Conservation (phyloP, 345 rosid species). For the Murraya paniculata region DNA sequence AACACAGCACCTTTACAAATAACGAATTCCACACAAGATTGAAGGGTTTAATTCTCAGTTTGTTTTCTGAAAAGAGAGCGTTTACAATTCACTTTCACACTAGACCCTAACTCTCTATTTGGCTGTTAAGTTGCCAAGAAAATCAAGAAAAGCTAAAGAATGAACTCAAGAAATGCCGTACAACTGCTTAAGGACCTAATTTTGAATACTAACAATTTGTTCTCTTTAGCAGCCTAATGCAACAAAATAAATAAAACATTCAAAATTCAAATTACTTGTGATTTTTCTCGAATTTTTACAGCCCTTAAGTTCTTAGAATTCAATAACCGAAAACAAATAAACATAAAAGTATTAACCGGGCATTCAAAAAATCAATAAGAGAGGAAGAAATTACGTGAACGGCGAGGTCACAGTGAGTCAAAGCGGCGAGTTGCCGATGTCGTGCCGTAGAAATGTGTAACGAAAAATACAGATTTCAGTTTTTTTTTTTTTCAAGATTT, state of each 20-base stretch:
- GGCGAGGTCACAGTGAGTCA: neutral
- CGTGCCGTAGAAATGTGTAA: neutral
- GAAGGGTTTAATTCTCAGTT: neutral
- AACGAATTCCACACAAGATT: neutral
- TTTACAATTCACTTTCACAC: neutral
- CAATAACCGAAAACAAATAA: neutral
- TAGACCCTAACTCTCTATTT: neutral
- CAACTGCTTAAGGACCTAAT: neutral
- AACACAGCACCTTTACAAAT: neutral
- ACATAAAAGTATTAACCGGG: neutral
- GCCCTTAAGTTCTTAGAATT: neutral
- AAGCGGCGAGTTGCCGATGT: neutral
- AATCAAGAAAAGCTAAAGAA: neutral
- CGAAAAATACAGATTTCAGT: neutral
- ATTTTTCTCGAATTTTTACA: neutral
- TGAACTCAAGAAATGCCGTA: neutral
- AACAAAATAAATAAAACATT: neutral
- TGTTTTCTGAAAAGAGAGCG: neutral
- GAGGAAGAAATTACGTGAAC: neutral
- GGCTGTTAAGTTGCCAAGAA: neutral
- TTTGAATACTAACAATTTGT: neutral
- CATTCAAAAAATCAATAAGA: neutral
- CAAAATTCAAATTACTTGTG: neutral
- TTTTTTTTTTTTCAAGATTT: neutral
- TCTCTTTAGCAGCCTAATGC: neutral